Evolutionary conservation across 345 rosid species (phyloP).

Genomic region (Dipteronia sinensis): DNA sequence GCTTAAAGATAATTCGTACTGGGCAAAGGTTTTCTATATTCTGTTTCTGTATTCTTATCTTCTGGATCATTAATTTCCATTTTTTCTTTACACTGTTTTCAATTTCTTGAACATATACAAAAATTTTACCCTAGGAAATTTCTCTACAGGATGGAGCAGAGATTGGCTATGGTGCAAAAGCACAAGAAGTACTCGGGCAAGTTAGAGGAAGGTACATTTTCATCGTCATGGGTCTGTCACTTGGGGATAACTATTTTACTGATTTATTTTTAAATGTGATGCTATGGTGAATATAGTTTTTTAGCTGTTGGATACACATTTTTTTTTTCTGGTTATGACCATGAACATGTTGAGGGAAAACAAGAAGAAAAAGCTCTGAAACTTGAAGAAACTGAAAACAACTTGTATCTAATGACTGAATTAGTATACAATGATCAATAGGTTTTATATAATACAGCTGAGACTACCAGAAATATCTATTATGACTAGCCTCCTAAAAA

Average conservation of each 20-base stretch:
- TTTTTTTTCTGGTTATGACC: not conserved
- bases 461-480: not conserved
- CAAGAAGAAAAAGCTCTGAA: not conserved
- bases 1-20: conserved; percentile 89
- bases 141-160: conserved; percentile 73
- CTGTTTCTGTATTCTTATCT: not conserved
- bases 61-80: not conserved
- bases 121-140: not conserved
- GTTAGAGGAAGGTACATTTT: conserved; percentile 83
- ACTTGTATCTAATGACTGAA: not conserved
- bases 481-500: not conserved
- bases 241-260: not conserved
- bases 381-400: not conserved
- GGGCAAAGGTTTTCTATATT: conserved; percentile 70
- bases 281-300: not conserved
- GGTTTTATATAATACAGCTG: not conserved
- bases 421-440: not conserved
- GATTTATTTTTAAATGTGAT: not conserved
- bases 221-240: not conserved
- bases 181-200: conserved; percentile 91
- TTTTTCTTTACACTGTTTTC: not conserved
- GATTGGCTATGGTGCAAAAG: conserved; percentile 90
- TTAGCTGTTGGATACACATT: not conserved
- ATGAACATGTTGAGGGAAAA: not conserved
- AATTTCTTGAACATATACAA: conserved; percentile 4